Base-by-base conservation (phyloP, 2,329 filamentous ascomycete genomes). In the Tolypocladium cylindrosporum region DNA sequence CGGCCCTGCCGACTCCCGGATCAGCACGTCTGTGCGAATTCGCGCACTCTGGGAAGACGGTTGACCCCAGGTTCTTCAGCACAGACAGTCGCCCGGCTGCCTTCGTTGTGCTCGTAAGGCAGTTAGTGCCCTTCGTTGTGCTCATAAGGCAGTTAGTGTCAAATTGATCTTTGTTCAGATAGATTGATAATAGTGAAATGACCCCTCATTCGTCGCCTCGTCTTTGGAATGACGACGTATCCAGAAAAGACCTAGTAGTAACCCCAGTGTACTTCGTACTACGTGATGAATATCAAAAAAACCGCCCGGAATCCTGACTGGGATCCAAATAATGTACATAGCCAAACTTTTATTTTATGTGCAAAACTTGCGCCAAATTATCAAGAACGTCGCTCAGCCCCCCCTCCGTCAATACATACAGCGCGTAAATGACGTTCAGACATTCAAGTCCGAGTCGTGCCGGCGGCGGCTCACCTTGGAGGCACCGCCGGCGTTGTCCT, bases 401-500 rank as follows among this genome's bases (percentile, higher is more conserved):
- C 10, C 31, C 5, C 19, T 34, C 27, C 31, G 19, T 21, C 10
- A 10, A 34, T 50, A 50, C 8, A 11, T 27, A 50, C 14, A 3
- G 19, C 8, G 8, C 31, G 19, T 21, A n/a, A 4, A 5, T 34
- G 4, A 27, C 24, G 16, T 36, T 60, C 42, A 59, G 21, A 62
- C 59, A 14, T 57, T 53, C 7, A 27, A 55, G 43, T 34, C 42
- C 21, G 36, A n/a, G 27, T 61, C 59, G 21, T 55, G 39, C 9
- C 52, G 43, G 19, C 51, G 59, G 21, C 54, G 55, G 9, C 48
- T 34, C 21, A 21, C 37, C 14, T 56, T 50, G 31, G 24, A 27
- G 24, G 24, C 24, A 27, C 42, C 54, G 40, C 53, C 45, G 39
- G 45, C 31, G 19, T 37, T 52, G 13, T 62, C 64, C 11, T 73